These are phyloP conservation scores for Fusarium sp. DNA, from an alignment of 2,329 filamentous ascomycete species.

Conservation along the genomic window DNA sequence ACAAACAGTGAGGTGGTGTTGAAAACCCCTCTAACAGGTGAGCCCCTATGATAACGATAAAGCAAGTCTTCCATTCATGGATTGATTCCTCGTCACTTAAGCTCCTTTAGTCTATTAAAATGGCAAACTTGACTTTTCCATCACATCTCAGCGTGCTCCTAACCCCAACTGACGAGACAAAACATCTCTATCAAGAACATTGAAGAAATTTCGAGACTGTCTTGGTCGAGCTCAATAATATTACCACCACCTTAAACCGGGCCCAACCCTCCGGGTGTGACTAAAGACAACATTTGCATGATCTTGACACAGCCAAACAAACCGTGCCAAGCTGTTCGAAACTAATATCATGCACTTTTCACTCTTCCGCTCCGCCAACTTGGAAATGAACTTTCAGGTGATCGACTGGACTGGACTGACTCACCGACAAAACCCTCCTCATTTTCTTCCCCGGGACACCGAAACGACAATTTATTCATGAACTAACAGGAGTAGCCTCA, in stretches of 20 bases:
- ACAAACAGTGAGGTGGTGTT: background rate
- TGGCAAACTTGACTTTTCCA: slow-evolving; percentile 4
- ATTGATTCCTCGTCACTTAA: background rate
- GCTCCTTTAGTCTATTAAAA: background rate
- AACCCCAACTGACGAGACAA: background rate
- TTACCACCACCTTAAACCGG: background rate
- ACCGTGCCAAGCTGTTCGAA: slow-evolving; percentile 22
- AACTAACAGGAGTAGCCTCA: background rate
- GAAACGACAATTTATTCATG: background rate
- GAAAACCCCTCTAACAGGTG: background rate
- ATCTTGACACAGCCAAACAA: slow-evolving; percentile 42
- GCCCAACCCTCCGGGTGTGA: slow-evolving; percentile 28
- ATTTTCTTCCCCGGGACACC: background rate
- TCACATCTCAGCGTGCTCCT: background rate
- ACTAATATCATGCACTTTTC: slow-evolving; percentile 33
- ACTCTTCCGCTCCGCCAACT: slow-evolving; percentile 16
- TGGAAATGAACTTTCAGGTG: slow-evolving; percentile 7
- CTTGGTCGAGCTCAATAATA: background rate
- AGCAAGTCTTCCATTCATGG: background rate
- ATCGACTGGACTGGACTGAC: background rate
- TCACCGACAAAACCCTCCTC: slow-evolving; percentile 28
- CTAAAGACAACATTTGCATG: slow-evolving; percentile 41
- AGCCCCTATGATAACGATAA: slow-evolving; percentile 2
- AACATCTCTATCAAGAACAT: background rate
- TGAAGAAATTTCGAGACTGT: slow-evolving; percentile 12